Conservation (phyloP, 352 stramenopile genomes). For the Pythium sp. region DNA sequence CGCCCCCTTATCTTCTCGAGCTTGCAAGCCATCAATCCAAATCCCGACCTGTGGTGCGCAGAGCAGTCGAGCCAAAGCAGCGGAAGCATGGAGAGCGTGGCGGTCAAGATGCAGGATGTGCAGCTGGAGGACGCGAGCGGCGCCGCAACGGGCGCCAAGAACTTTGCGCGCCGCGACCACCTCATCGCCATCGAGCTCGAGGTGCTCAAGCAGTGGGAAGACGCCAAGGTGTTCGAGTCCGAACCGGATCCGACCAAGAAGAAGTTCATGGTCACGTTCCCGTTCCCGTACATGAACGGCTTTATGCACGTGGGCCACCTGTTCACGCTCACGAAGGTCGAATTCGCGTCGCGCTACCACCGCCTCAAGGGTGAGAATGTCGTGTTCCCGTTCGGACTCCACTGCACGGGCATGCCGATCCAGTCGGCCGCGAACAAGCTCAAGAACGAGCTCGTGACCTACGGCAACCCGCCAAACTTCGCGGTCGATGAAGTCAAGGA, state of each 20-base stretch:
- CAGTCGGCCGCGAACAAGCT: slow-evolving; percentile 99
- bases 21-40: slow-evolving; percentile 18
- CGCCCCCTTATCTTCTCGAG: neutral
- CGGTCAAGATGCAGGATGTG: slow-evolving; percentile 78
- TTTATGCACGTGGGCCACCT: slow-evolving; percentile 97
- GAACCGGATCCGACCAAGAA: slow-evolving; percentile 70
- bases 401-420: slow-evolving; percentile 99
- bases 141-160: slow-evolving; percentile 44
- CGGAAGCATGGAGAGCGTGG: slow-evolving; percentile 62
- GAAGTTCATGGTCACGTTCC: slow-evolving; percentile 99
- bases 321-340: slow-evolving; percentile 99
- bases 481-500: slow-evolving; percentile 51
- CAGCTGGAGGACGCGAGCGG: slow-evolving; percentile 54
- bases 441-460: slow-evolving; percentile 95
- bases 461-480: slow-evolving; percentile 94
- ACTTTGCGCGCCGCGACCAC: slow-evolving; percentile 88
- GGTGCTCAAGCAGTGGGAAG: slow-evolving; percentile 89
- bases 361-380: slow-evolving; percentile 98
- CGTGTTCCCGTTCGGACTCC: slow-evolving; percentile 98
- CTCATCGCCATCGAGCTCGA: slow-evolving; percentile 90
- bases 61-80: slow-evolving; percentile 4
- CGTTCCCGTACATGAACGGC: slow-evolving; percentile 99
- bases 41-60: slow-evolving; percentile 7
- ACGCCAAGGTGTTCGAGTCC: slow-evolving; percentile 89
- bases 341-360: slow-evolving; percentile 92